Evolutionary conservation across 306 rosid species (phyloP).

Genomic region (Sechiopsis laciniata): DNA sequence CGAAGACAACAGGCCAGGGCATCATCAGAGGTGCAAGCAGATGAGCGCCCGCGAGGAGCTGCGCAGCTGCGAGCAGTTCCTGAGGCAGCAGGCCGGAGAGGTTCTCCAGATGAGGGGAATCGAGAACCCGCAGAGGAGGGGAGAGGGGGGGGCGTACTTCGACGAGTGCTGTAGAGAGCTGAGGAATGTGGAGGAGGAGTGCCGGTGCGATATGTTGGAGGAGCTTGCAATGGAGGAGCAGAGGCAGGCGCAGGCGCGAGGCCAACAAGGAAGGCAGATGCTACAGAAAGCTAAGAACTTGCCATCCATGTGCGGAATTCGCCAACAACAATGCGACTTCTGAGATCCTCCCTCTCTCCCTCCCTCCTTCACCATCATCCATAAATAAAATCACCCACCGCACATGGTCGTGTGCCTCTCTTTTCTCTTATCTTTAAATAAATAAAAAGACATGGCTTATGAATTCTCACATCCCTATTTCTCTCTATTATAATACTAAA

Average conservation of each 20-base stretch:
- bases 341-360: not conserved
- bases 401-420: slow-evolving; percentile 10
- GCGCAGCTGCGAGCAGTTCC: not conserved
- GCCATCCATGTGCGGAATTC: slow-evolving; percentile 15
- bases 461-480: not conserved
- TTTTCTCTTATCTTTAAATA: not conserved
- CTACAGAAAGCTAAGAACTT: slow-evolving; percentile 5
- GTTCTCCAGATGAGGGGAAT: not conserved
- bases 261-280: slow-evolving; percentile 5
- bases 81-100: not conserved
- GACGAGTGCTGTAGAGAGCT: not conserved
- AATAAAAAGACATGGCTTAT: not conserved
- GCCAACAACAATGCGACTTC: slow-evolving; percentile 15
- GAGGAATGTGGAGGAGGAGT: slow-evolving; percentile 16
- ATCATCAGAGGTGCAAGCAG: slow-evolving; percentile 6
- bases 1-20: slow-evolving; percentile 6
- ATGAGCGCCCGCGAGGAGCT: slow-evolving; percentile 13
- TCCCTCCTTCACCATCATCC: too few species aligned
- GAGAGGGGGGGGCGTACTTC: not conserved
- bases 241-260: not conserved
- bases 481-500: too few species aligned
- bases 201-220: slow-evolving; percentile 13
- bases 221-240: not conserved
- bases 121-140: not conserved
- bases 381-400: too few species aligned